Conservation (phyloP, 176 grass and related monocot species). For the Poa pratensis region DNA sequence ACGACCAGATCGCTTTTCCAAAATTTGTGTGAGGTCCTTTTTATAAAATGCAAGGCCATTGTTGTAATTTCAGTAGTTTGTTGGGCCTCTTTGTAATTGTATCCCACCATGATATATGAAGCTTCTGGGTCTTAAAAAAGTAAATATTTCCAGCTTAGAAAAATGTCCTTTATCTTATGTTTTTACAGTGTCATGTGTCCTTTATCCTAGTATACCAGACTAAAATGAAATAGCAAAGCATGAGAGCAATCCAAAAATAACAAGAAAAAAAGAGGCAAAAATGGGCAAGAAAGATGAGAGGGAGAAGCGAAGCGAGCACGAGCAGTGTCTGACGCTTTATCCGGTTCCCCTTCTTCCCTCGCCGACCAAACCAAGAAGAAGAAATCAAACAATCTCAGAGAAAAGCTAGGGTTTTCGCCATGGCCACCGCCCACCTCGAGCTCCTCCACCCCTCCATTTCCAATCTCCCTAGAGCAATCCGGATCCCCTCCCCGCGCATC, state of each 20-base stretch:
- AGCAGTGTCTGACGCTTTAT: constrained; percentile 24
- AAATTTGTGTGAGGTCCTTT: too few species aligned
- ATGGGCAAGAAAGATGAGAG: constrained; percentile 13
- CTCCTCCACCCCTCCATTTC: constrained; percentile 26
- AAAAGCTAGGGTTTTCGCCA: constrained; percentile 77
- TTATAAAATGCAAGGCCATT: too few species aligned
- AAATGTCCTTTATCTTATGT: too few species aligned
- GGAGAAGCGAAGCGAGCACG: background rate
- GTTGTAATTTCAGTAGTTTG: too few species aligned
- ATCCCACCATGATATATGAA: too few species aligned
- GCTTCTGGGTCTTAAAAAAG: too few species aligned
- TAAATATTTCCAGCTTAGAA: too few species aligned
- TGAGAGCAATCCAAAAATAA: background rate
- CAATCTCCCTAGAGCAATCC: background rate
- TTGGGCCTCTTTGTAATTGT: too few species aligned
- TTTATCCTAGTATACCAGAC: background rate
- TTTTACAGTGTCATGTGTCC: too few species aligned
- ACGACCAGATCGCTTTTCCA: too few species aligned
- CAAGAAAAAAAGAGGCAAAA: background rate
- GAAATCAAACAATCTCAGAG: constrained; percentile 26
- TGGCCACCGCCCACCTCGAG: constrained; percentile 42
- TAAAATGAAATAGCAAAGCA: background rate
- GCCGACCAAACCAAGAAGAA: background rate
- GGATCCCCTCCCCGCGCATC: constrained; percentile 33
- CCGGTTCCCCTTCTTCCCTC: constrained; percentile 7